Conservation (phyloP, 2,329 filamentous ascomycete species). For the Talaromyces marneffei region DNA sequence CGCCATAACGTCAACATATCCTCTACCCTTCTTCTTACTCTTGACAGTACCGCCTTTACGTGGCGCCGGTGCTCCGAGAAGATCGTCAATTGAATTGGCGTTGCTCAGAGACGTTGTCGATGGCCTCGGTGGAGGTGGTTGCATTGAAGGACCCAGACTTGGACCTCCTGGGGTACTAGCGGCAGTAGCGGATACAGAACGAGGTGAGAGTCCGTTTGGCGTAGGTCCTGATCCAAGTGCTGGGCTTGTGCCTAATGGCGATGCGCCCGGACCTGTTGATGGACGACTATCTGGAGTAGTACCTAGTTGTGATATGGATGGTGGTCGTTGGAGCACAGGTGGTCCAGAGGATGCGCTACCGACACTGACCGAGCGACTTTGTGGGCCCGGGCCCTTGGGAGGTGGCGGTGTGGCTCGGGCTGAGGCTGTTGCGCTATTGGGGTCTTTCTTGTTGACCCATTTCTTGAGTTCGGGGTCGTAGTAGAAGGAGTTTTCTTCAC, state of each 20-base stretch:
- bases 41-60: slow-evolving; percentile 60
- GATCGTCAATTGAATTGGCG: slow-evolving; percentile 90
- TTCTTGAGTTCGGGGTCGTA: slow-evolving; percentile 95
- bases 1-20: slow-evolving; percentile 96
- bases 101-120: slow-evolving; percentile 80
- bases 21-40: slow-evolving; percentile 72
- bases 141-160: slow-evolving; percentile 17
- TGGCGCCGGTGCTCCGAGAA: slow-evolving; percentile 68
- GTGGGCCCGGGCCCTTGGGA: slow-evolving; percentile 54
- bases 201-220: slow-evolving; percentile 21
- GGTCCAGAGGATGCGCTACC: slow-evolving; percentile 47
- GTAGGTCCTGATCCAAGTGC: slow-evolving; percentile 17
- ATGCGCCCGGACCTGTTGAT: slow-evolving; percentile 27
- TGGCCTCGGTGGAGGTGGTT: slow-evolving; percentile 52
- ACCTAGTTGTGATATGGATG: slow-evolving; percentile 8
- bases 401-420: slow-evolving; percentile 68
- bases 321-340: slow-evolving; percentile 16
- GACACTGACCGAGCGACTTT: slow-evolving; percentile 49
- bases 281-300: slow-evolving; percentile 22
- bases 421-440: slow-evolving; percentile 55
- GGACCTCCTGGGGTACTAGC: slow-evolving; percentile 18
- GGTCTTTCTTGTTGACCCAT: slow-evolving; percentile 95
- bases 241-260: slow-evolving; percentile 28
- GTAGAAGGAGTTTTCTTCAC: slow-evolving; percentile 86
- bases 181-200: slow-evolving; percentile 33